Conservation (phyloP, 306 rosid species). For the Pterocarpus macrocarpus region DNA sequence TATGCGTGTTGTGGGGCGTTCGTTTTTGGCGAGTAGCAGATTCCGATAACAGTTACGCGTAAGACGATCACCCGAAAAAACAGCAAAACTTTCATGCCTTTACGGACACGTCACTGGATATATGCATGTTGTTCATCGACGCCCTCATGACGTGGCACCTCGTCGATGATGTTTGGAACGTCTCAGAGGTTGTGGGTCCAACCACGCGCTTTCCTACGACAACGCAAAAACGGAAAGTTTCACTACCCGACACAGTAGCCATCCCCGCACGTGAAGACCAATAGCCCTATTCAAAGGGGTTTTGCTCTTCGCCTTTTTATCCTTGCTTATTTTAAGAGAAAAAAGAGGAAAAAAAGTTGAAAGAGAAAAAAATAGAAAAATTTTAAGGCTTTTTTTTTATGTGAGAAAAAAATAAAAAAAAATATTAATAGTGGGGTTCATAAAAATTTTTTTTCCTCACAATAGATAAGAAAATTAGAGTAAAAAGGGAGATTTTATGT, state of each 20-base stretch:
- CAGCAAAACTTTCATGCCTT: not conserved
- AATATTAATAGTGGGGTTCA: no score
- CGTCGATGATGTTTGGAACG: constrained; percentile 27
- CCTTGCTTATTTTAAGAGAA: no score
- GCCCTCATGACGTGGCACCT: constrained; percentile 56
- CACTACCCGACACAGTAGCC: constrained; percentile 39
- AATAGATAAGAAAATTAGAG: no score
- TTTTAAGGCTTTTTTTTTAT: no score
- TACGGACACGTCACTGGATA: constrained; percentile 46
- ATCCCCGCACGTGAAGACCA: constrained; percentile 33
- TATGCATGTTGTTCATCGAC: constrained; percentile 37
- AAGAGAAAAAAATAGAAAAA: no score
- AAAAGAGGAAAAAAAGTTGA: no score
- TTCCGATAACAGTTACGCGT: not conserved
- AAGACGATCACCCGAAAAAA: not conserved
- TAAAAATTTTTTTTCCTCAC: no score
- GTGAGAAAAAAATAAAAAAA: no score
- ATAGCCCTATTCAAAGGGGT: not conserved
- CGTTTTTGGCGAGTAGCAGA: constrained; percentile 18
- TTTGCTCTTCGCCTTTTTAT: not conserved
- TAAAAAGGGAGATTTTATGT: no score
- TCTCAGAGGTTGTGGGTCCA: constrained; percentile 31
- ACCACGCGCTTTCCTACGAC: constrained; percentile 48
- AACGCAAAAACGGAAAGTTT: not conserved
- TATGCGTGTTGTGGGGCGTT: not conserved